Evolutionary conservation across 2,329 filamentous ascomycete genomes (phyloP).

Genomic region (Aspergillus pseudonomiae): DNA sequence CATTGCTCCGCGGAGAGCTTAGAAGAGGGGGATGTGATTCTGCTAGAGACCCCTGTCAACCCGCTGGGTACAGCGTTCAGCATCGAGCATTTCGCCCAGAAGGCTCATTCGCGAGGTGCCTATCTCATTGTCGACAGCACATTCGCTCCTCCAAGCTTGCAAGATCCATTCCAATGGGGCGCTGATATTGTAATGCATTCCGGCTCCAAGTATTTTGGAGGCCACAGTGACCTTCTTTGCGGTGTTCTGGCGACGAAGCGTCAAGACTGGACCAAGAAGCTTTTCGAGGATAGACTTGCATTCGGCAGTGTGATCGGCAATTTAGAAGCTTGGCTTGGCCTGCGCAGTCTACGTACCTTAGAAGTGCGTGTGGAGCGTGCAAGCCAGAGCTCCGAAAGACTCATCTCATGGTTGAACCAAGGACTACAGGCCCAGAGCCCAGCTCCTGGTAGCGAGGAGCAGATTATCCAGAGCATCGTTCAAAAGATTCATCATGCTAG

Average conservation of each 20-base stretch:
- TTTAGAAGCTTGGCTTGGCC: slow-evolving; percentile 88
- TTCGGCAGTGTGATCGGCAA: slow-evolving; percentile 85
- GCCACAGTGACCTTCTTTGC: slow-evolving; percentile 90
- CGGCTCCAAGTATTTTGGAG: slow-evolving; percentile 95
- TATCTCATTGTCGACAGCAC: slow-evolving; percentile 85
- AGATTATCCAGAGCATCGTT: slow-evolving; percentile 58
- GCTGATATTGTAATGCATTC: slow-evolving; percentile 89
- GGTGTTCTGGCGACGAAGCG: slow-evolving; percentile 73
- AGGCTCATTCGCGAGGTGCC: slow-evolving; percentile 73
- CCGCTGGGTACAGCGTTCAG: slow-evolving; percentile 80
- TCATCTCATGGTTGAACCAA: slow-evolving; percentile 72
- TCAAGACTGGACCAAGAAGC: slow-evolving; percentile 60
- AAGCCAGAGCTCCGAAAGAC: slow-evolving; percentile 67
- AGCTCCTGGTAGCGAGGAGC: slow-evolving; percentile 43
- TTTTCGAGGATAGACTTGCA: slow-evolving; percentile 72
- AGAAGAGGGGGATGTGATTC: slow-evolving; percentile 77
- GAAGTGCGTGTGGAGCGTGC: slow-evolving; percentile 80
- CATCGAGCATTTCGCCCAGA: slow-evolving; percentile 70
- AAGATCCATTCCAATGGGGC: slow-evolving; percentile 80
- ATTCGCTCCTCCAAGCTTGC: slow-evolving; percentile 86
- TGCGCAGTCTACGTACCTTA: slow-evolving; percentile 81
- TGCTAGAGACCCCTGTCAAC: slow-evolving; percentile 93
- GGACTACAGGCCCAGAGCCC: slow-evolving; percentile 47
- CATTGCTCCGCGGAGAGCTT: slow-evolving; percentile 68
- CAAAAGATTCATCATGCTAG: slow-evolving; percentile 73